These are phyloP conservation scores for Cinnamomum chago DNA, from an alignment of 164 flowering plant species.

Conservation along the genomic window DNA sequence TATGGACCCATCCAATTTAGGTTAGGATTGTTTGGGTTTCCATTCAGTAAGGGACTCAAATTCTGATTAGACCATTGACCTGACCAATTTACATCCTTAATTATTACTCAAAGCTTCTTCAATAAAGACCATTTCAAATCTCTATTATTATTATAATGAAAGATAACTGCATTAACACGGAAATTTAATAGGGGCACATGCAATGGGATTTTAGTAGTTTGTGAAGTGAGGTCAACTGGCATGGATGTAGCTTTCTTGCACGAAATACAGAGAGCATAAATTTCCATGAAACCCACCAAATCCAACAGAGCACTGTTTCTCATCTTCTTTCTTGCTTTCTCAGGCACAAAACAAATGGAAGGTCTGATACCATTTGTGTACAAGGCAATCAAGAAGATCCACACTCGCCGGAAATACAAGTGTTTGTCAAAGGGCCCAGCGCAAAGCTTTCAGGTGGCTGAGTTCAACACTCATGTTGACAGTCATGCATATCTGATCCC, in stretches of 20 bases:
- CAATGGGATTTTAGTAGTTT: no score
- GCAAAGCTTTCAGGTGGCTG: background rate
- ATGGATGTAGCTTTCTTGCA: background rate
- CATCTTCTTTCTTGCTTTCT: background rate
- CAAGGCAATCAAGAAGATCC: conserved; percentile 14
- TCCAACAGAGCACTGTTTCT: background rate
- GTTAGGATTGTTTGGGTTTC: no score
- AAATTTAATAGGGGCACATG: no score
- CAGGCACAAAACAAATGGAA: conserved; percentile 4
- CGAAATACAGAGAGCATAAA: background rate
- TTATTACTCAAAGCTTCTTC: no score
- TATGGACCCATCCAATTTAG: no score
- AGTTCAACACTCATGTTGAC: background rate
- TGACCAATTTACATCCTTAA: no score
- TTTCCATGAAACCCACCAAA: background rate
- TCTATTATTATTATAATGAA: no score
- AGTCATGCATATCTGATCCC: conserved; percentile 1
- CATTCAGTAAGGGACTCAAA: no score
- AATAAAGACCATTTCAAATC: no score
- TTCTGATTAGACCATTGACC: no score
- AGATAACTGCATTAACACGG: no score
- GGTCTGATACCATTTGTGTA: conserved; percentile 16
- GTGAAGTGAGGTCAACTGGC: background rate
- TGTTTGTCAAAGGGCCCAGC: conserved; percentile 8
- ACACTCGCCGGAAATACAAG: conserved; percentile 11